Percentiles rank a stretch among this genome's conserved stretches.
phyloP scores from a whole-genome alignment of 2,329 filamentous ascomycete species.

The Falciphora oryzae region DNA sequence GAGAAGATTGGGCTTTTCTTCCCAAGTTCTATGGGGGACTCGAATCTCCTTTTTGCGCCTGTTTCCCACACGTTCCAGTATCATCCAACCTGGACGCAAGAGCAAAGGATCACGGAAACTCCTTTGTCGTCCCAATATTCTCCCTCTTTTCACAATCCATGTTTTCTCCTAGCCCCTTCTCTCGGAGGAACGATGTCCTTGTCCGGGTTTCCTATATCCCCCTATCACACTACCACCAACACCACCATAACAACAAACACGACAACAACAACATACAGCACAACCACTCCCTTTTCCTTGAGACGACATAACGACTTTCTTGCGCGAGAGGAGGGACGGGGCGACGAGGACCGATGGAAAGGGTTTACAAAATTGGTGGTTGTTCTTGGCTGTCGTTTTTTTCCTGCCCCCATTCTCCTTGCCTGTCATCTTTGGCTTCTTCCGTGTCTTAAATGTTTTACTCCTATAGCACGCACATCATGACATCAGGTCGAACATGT shows the following conservation, averaged over 20 bases:
- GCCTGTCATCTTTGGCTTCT: slow-evolving; percentile 15
- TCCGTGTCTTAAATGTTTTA: slow-evolving; percentile 9
- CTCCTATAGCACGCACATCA: background rate
- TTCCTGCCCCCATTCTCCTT: background rate
- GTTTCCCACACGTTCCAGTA: too few relatives aligned
- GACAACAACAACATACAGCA: background rate
- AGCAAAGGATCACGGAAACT: background rate
- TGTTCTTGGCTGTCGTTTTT: background rate
- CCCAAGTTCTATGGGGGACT: too few relatives aligned
- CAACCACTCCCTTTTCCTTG: background rate
- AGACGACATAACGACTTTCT: background rate
- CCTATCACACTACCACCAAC: background rate
- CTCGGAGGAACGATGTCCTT: background rate
- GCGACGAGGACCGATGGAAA: background rate
- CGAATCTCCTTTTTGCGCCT: too few relatives aligned
- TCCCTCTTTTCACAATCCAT: background rate
- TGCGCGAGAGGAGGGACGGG: background rate
- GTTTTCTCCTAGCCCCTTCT: background rate
- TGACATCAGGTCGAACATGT: background rate
- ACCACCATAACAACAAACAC: background rate
- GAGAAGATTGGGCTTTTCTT: too few relatives aligned
- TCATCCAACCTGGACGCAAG: background rate
- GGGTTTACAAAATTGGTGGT: background rate
- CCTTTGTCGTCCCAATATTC: too few relatives aligned
- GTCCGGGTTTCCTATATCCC: background rate